Base-by-base conservation (phyloP, 495 filamentous ascomycete species). In the Aspergillus conjunctus region DNA sequence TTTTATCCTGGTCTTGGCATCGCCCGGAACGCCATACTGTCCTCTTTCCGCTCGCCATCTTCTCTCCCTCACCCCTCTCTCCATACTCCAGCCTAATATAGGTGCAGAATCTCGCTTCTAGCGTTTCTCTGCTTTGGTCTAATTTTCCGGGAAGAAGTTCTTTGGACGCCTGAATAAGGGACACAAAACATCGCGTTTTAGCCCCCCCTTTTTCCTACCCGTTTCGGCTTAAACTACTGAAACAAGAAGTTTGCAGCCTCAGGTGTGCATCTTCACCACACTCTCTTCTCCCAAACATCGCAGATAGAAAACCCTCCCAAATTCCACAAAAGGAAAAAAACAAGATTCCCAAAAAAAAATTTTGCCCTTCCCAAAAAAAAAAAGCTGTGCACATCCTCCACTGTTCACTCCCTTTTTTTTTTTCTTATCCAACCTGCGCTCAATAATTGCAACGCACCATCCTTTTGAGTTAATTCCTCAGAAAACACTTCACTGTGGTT, bases 1-100 rank as follows among this genome's bases (percentile, higher is more conserved):
- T 66, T 69, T 67, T 68, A 64, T 73, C 65, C 71, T 73, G 77
- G 75, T 80, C 77, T 80, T 80, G 77, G 77, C 77, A 79, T 69
- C 68, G 63, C 71, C 71, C 71, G 71, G 72, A 76, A 72, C 66
- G 66, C 68, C 68, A 67, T 61, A 65, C 57, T 60, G 58, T 67
- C 55, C 52, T 66, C 68, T 63, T 64, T 61, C 65, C 68, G 56
- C 65, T 65, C 67, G 58, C 62, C 67, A 65, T 60, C 67, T 66
- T 59, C 65, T 64, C 63, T 56, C 64, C 63, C 64, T 58, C 63
- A 56, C 60, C 62, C 55, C 56, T 52, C 63, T 64, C 65, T 64
- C 53, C 59, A 66, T 39, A 8, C 58, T 57, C 34, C 50, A 62
- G 26, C 65, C 66, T 71, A 12, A 59, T 66, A 15, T 31, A 59